Base-by-base conservation (phyloP, 2,329 filamentous ascomycete species). In the Curvularia hawaiiensis region DNA sequence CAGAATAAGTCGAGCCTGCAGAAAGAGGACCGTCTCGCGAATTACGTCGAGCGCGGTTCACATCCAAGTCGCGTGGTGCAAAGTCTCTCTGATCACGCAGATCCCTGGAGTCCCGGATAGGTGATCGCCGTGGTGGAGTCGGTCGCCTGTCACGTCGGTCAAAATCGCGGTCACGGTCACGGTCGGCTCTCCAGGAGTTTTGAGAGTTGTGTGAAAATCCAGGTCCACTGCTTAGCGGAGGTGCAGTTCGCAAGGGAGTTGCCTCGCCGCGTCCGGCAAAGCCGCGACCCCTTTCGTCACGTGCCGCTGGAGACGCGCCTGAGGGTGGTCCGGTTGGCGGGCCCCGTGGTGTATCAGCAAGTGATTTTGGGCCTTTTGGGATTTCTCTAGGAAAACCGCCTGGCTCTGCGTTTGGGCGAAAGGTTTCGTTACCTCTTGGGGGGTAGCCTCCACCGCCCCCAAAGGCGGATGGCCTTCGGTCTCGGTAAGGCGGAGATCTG, bases 351-450 rank as follows among this genome's bases (percentile, higher is more conserved):
- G 84, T 30, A 85, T 94, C 90, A 58, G 90, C 84, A 56, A 92
- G 79, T 4, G 90, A 91, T 75, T 93, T 92, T 11, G 92, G 92
- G 0, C 90, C 92, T 54, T 92, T 85, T 3, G 92, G 92, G 2
- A 90, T 88, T 62, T 96, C 91, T 59, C 74, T 63, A 3, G 72
- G 56, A 26, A 75, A 76, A 3, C 51, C 61, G 44, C 55, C 56
- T 5, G 70, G 60, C n/a, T 76, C 74, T 24, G 64, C 52, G 40
- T 66, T 70, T 16, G 70, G 66, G 16, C 75, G 65, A 24, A 63
- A 60, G 52, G 51, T 69, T 20, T 76, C 72, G 60, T 76, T 79
- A 51, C 75, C 76, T 50, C 78, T 76, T 33, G 84, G 81, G 54
- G 82, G 80, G 68, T 85, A 87, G 31, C 80, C 75, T 59, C 85